Base-by-base conservation (phyloP, 2,329 filamentous ascomycete species). In the Pleurostoma richardsiae region DNA sequence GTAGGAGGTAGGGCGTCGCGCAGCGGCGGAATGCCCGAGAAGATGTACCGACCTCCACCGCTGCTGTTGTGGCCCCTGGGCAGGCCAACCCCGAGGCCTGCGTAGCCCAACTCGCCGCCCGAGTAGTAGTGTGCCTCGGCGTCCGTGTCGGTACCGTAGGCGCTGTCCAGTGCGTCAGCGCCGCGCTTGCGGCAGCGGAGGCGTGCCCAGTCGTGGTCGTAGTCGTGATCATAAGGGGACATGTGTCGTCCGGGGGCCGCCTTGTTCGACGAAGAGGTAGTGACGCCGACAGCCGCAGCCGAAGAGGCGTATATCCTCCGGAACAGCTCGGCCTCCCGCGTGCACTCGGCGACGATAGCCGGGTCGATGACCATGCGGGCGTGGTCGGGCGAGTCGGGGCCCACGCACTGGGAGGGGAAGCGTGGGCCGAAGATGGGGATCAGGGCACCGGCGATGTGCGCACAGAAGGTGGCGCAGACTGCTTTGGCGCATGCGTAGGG, bases 391-490 rank as follows among this genome's bases (percentile, higher is more conserved):
- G 83, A 73, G n/a, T 78, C 72, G 2, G 83, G 82, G 1, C 68
- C 74, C 10, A 85, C 69, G 63, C 94, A 99, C 41, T 82, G 68
- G 3, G 74, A 72, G 3, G 89, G 84, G 62, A 99, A 99, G 39
- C 82, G 77, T 10, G 83, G 79, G 0, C 94, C 94, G 63, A 99
- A 99, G 49, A 99, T 76, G 4, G 94, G 94, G 6, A 94, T 94
- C 46, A 99, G 71, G 0, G 88, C 91, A 48, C 85, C 85, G 10
- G 92, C 85, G 51, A 99, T 95, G 33, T 79, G 72, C 63, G 85
- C 83, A 69, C 92, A 97, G 64, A 97, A 97, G 1, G 88, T 96
- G 4, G 88, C 80, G 58, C 91, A 95, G 44, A 99, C 73, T 8
- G 90, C 90, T 66, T 80, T 86, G 41, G 94, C 94, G 55, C 90